Percentiles rank a stretch among this genome's conserved stretches.
These are phyloP conservation scores for Gillenia trifoliata DNA, from an alignment of 306 rosid species.

Conservation along the genomic window DNA sequence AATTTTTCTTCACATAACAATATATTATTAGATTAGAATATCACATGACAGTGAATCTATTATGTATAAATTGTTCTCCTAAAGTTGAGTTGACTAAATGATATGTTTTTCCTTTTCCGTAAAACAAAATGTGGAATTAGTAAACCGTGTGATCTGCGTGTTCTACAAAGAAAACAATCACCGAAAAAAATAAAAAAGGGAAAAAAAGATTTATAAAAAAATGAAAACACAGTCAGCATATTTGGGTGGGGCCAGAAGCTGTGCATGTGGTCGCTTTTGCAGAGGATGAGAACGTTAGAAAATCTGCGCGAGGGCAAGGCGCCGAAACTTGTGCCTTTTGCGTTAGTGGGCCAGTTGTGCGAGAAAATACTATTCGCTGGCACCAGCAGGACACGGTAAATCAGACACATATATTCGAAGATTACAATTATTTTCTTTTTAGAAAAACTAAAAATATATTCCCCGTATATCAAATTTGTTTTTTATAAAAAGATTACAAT, in stretches of 20 bases:
- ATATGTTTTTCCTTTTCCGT: neutral
- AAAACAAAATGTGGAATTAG: neutral
- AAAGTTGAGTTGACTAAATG: neutral
- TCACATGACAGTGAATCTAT: no score
- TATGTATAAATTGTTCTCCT: no score
- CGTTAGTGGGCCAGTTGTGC: constrained; percentile 4
- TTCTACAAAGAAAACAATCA: neutral
- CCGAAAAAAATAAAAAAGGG: neutral
- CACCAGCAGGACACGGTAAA: constrained; percentile 31
- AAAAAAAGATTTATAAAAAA: no score
- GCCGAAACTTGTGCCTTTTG: constrained; percentile 39
- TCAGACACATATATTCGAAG: neutral
- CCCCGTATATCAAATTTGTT: no score
- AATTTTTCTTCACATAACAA: no score
- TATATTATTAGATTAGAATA: no score
- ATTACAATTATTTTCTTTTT: neutral
- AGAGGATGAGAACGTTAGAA: constrained; percentile 19
- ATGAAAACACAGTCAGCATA: neutral
- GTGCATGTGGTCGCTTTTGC: constrained; percentile 21
- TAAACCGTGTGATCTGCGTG: neutral
- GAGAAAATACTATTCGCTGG: neutral
- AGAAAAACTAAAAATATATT: no score
- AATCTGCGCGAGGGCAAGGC: constrained; percentile 5
- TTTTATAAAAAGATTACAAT: neutral
- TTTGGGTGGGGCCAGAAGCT: neutral